Evolutionary conservation across 2,329 filamentous ascomycete genomes (phyloP), one percentile per base, ranked within the genome.

Genomic region (Hortaea sp.): DNA sequence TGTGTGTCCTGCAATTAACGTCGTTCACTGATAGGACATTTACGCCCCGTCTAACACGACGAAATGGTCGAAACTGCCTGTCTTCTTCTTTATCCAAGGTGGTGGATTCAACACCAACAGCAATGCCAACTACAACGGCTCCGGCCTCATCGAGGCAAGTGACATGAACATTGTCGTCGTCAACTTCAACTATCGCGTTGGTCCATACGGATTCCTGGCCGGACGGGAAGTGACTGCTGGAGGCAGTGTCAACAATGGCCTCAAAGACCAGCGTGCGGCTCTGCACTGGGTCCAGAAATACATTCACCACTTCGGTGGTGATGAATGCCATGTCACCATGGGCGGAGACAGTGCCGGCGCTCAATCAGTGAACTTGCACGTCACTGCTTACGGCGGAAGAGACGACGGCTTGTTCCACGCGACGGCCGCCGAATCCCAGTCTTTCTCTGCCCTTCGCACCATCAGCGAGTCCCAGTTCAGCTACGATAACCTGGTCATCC

Each of bases 131-230:
- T 72, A 76, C 53, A 77, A 86, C 52, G 81, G 77, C 0, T 74
- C 72, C 1, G 77, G 75, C 0, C 63, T 88, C n/a, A 70, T 82
- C 29, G 60, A 70, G 29, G 81, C 79, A 0, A 76, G 77, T 12
- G 69, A 72, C 34, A 66, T 75, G 47, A 71, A 76, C 41, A 81
- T 88, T 28, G 66, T 89, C 0, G 77, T 87, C 0, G 82, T 89
- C 1, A 81, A 73, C 7, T 75, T 86, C 65, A 88, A 88, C 64
- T 88, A 89, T 60, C 79, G 85, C 5, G 82, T 89, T 7, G 84
- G 84, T 0, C 74, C 77, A 0, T 88, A 80, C 53, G 85, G 85
- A 0, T 89, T 88, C 59, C 70, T 89, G 9, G 76, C 78, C 1
- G 71, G 78, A 46, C 66, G 74, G 11, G 74, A 82, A 54, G 64